A percentile compares a stretch with the other conserved stretches of the same genome.
These are phyloP conservation scores for Umbelopsis sp. DNA, from an alignment of 371 early-diverging fungal species.

Conservation along the genomic window DNA sequence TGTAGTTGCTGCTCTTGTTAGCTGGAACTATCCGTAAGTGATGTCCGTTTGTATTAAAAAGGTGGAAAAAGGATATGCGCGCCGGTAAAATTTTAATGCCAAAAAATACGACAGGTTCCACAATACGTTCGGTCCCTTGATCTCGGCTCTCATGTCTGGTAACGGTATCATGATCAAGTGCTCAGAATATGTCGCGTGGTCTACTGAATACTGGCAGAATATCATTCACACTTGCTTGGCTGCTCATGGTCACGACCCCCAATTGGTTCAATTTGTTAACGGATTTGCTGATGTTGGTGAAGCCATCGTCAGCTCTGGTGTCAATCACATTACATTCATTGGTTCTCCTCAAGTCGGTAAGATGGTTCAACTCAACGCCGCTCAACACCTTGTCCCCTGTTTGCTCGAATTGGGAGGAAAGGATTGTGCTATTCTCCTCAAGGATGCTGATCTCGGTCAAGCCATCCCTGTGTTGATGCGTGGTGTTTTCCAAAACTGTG, in stretches of 20 bases:
- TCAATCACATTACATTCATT: constrained; percentile 84
- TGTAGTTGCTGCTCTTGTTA: constrained; percentile 77
- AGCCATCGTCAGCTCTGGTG: constrained; percentile 65
- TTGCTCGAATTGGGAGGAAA: constrained; percentile 93
- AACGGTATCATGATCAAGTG: constrained; percentile 85
- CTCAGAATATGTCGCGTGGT: constrained; percentile 88
- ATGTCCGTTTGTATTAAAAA: not conserved
- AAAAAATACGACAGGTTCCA: constrained; percentile 41
- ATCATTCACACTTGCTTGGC: constrained; percentile 69
- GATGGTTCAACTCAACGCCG: constrained; percentile 75
- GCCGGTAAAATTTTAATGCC: too few relatives aligned
- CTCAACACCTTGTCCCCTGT: constrained; percentile 78
- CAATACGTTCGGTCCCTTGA: constrained; percentile 82
- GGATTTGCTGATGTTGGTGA: constrained; percentile 84
- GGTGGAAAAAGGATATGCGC: too few relatives aligned
- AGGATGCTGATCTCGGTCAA: constrained; percentile 73
- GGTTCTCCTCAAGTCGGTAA: constrained; percentile 85
- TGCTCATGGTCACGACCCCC: constrained; percentile 73
- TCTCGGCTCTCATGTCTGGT: constrained; percentile 83
- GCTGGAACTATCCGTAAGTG: constrained; percentile 81
- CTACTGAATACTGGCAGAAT: constrained; percentile 64
- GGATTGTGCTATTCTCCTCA: constrained; percentile 79
- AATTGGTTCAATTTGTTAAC: constrained; percentile 78
- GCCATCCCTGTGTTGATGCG: constrained; percentile 77
- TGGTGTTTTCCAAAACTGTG: constrained; percentile 83